phyloP scores from a whole-genome alignment of 305 asterid species.

The Stenogyne calaminthoides region DNA sequence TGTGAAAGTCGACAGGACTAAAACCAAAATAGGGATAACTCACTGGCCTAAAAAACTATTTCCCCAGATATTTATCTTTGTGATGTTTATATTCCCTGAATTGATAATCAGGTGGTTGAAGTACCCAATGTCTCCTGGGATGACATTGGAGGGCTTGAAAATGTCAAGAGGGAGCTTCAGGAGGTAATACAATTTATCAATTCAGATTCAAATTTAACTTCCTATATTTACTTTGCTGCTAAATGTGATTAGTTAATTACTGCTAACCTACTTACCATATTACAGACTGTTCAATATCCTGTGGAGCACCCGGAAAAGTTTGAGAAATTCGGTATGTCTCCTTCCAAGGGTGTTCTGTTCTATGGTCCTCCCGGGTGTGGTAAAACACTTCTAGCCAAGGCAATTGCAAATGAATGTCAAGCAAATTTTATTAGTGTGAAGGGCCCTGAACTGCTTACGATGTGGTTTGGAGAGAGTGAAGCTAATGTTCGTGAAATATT shows the following conservation, averaged over 20 bases:
- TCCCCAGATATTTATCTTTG: neutral
- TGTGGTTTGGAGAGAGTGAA: conserved; percentile 99
- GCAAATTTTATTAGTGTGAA: conserved; percentile 86
- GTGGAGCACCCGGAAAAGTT: conserved; percentile 61
- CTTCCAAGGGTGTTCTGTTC: conserved; percentile 91
- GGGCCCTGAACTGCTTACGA: conserved; percentile 87
- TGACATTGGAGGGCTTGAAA: conserved; percentile 71
- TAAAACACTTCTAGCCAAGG: conserved; percentile 87
- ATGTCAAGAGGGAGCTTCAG: conserved; percentile 72
- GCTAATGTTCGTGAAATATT: conserved; percentile 90
- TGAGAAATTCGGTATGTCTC: conserved; percentile 78
- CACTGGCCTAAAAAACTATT: no score
- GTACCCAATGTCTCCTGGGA: conserved; percentile 66
- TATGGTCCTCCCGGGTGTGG: conserved; percentile 98
- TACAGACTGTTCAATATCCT: conserved; percentile 60
- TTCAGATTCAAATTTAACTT: conserved; percentile 11
- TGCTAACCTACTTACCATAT: conserved; percentile 16
- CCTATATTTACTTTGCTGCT: neutral
- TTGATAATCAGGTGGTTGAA: conserved; percentile 53
- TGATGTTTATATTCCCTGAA: conserved; percentile 1
- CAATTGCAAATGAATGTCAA: conserved; percentile 91
- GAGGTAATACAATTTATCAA: conserved; percentile 42
- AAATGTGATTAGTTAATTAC: neutral
- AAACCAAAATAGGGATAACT: no score
- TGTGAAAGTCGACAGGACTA: no score